These are phyloP conservation scores for Gossypium arboreum DNA, from an alignment of 345 rosid species.

Conservation along the genomic window DNA sequence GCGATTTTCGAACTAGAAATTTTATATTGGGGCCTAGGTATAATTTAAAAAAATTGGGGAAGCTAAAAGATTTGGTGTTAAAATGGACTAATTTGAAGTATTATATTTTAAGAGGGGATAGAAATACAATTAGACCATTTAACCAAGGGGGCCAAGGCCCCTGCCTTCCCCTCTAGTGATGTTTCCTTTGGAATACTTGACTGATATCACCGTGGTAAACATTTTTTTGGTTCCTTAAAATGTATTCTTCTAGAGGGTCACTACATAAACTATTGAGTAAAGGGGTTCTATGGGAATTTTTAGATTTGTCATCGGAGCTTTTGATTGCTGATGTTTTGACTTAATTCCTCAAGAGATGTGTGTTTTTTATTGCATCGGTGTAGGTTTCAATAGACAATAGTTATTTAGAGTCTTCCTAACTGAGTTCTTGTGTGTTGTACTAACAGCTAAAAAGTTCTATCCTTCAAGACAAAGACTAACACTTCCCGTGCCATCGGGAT, in stretches of 20 bases:
- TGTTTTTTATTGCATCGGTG: not conserved
- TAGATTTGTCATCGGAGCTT: not conserved
- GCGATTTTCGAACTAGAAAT: not conserved
- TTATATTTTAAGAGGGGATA: no score
- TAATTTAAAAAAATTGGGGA: no score
- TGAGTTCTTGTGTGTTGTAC: conserved; percentile 16
- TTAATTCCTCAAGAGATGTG: not conserved
- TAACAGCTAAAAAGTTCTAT: conserved; percentile 78
- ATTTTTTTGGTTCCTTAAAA: not conserved
- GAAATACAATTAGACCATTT: no score
- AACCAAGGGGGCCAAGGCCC: no score
- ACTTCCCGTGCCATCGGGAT: conserved; percentile 69
- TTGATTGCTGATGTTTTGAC: not conserved
- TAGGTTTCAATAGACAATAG: not conserved
- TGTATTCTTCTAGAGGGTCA: not conserved
- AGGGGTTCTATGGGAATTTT: not conserved
- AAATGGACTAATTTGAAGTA: no score
- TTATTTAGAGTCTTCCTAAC: not conserved
- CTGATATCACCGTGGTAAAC: not conserved
- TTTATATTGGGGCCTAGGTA: no score
- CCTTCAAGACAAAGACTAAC: conserved; percentile 97
- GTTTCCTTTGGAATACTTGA: not conserved
- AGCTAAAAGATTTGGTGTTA: no score
- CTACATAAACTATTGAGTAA: not conserved
- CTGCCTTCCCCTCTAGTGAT: no score